A percentile compares a stretch with the other conserved stretches of the same genome.
Evolutionary conservation across 1,284 basidiomycete species (phyloP).

Genomic region (Hemileia vastatrix): DNA sequence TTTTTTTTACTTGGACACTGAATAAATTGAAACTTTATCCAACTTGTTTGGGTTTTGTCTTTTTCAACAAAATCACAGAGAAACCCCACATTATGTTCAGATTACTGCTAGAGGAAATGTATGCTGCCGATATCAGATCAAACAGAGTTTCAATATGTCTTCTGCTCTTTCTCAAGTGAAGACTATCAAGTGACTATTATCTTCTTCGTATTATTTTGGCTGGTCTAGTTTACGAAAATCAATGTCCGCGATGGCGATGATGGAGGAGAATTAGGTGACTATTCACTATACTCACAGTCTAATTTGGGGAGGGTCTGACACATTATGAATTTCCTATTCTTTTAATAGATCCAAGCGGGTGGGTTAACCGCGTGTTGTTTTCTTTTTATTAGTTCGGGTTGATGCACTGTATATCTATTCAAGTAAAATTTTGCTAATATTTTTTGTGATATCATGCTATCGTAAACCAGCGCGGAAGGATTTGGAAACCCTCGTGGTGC

Average conservation of each 20-base stretch:
- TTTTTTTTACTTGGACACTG: neutral
- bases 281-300: no score
- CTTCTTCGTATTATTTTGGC: neutral
- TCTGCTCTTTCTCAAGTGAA: neutral
- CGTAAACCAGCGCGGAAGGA: neutral
- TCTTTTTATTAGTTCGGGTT: no score
- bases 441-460: neutral
- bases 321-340: no score
- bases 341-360: slow-evolving; percentile 18
- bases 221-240: slow-evolving; percentile 14
- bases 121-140: no score
- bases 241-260: slow-evolving; percentile 8
- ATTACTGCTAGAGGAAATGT: slow-evolving; percentile 20
- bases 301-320: no score
- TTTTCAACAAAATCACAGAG: no score
- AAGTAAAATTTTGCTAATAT: neutral
- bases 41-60: neutral
- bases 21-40: neutral
- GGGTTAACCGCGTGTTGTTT: neutral
- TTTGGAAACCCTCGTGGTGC: neutral
- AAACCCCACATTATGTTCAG: slow-evolving; percentile 20
- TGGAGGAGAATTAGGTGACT: slow-evolving; percentile 19
- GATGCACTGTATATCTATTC: neutral
- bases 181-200: no score
- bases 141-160: neutral